These are phyloP conservation scores for Ogataea paradorogensis DNA, from an alignment of 805 yeast species.

Conservation along the genomic window DNA sequence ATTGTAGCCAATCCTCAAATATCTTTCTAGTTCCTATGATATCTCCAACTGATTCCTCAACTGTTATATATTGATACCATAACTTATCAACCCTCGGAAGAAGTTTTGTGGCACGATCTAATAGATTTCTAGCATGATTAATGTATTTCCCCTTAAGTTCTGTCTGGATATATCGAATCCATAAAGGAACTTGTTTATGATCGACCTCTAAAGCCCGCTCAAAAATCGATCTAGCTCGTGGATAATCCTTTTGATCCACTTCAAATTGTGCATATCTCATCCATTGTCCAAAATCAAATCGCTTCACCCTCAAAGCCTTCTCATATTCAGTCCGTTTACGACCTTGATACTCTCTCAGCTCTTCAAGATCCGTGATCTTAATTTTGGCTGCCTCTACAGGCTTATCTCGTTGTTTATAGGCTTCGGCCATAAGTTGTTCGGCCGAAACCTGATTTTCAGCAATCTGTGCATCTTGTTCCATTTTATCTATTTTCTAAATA, in stretches of 20 bases:
- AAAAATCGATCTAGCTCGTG: constrained; percentile 80
- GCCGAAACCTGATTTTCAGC: constrained; percentile 61
- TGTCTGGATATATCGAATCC: constrained; percentile 79
- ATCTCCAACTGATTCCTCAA: constrained; percentile 77
- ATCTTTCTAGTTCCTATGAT: constrained; percentile 57
- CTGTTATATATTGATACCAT: constrained; percentile 79
- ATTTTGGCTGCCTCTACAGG: constrained; percentile 41
- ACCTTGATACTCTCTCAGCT: constrained; percentile 69
- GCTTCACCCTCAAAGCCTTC: constrained; percentile 78
- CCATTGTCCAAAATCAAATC: constrained; percentile 86
- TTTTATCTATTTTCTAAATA: not conserved
- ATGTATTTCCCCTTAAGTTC: constrained; percentile 72
- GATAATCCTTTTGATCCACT: constrained; percentile 69
- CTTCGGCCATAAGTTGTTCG: constrained; percentile 61
- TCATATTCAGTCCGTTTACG: constrained; percentile 81
- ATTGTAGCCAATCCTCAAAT: constrained; percentile 75
- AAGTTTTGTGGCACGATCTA: constrained; percentile 71
- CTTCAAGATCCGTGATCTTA: constrained; percentile 72
- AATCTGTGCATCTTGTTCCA: constrained; percentile 4
- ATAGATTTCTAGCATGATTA: constrained; percentile 83
- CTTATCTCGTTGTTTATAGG: constrained; percentile 47
- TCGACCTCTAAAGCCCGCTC: constrained; percentile 85
- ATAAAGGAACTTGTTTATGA: constrained; percentile 70
- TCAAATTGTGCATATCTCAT: constrained; percentile 89
- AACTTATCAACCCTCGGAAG: constrained; percentile 80